Base-by-base conservation (phyloP, 2,329 filamentous ascomycete species). In the Clonostachys byssicola region DNA sequence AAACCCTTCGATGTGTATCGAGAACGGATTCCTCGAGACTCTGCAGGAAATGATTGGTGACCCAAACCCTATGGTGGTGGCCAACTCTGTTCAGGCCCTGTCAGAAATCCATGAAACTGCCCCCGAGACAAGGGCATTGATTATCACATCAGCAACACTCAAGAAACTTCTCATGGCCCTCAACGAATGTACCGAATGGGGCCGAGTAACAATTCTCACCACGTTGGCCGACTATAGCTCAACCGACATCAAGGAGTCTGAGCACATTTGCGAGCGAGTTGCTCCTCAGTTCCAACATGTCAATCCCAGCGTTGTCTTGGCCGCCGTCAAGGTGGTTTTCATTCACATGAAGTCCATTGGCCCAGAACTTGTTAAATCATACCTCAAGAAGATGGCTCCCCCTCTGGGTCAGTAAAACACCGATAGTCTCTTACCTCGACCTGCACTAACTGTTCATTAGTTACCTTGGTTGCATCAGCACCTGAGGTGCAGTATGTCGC, bases 181-280 rank as follows among this genome's bases (percentile, higher is more conserved):
- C 57, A 97, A 96, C 61, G 94, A 99, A 67, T 99, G 94, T 64
- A 99, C 94, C 1, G 94, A 99, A 72, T 99, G 94, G 94, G 94
- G 94, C 14, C 78, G 94, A 55, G 92, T 99, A 34, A 97, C 92
- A 1, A 95, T 99, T 49, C 72, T 99, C 52, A 87, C 88, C 12
- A 95, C 90, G 1, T 70, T 99, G 53, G 91, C 94, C 40, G 86
- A 95, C 60, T 97, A 97, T 70, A 85, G 83, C 55, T 84, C 92
- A 0, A 64, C 74, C n/a, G 92, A 97, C 63, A 77, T 91, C 51
- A 97, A 96, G 71, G 94, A 99, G 71, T 88, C 92, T 47, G 94
- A 99, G 71, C 94, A 97, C 65, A 96, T 99, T 49, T 99, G 94
- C 68, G 94, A 99, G 74, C 79, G 94, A 60, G 92, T 97, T 35